Percentiles rank a stretch among this genome's conserved stretches.
These are phyloP conservation scores for Phytophthora lateralis DNA, from an alignment of 352 stramenopile genomes.

Conservation along the genomic window DNA sequence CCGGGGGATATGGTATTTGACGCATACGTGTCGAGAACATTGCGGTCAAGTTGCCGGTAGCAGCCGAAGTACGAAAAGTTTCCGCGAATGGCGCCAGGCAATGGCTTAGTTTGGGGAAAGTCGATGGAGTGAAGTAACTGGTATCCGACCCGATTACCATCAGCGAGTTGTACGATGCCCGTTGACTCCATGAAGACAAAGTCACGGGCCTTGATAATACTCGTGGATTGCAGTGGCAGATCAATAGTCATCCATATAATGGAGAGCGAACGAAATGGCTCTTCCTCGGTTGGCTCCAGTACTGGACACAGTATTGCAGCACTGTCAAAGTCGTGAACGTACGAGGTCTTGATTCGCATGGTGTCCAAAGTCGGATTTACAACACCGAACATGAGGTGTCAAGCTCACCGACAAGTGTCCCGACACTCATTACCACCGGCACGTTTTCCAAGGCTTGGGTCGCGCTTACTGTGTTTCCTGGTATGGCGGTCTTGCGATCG, in stretches of 20 bases:
- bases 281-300: conserved; percentile 30
- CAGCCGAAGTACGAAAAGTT: conserved; percentile 46
- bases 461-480: background rate
- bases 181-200: conserved; percentile 44
- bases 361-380: conserved; percentile 36
- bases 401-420: conserved; percentile 34
- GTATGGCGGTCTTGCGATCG: background rate
- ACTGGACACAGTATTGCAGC: conserved; percentile 29
- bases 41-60: conserved; percentile 44
- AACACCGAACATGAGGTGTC: conserved; percentile 45
- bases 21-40: conserved; percentile 42
- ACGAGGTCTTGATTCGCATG: conserved; percentile 38
- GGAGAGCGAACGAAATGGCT: conserved; percentile 37
- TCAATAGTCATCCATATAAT: conserved; percentile 45
- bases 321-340: conserved; percentile 33
- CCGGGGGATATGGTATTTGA: conserved; percentile 24
- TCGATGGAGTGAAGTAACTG: conserved; percentile 44
- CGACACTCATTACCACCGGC: conserved; percentile 24
- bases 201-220: conserved; percentile 31
- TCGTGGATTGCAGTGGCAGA: conserved; percentile 22
- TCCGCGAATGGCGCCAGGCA: conserved; percentile 31
- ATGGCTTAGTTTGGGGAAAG: conserved; percentile 40
- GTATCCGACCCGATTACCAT: conserved; percentile 40
- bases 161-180: conserved; percentile 20
- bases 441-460: conserved; percentile 4